Percentiles rank a stretch among this genome's conserved stretches.
These are phyloP conservation scores for Sugiyamaella paludigena DNA, from an alignment of 1,139 yeast species.

Conservation along the genomic window DNA sequence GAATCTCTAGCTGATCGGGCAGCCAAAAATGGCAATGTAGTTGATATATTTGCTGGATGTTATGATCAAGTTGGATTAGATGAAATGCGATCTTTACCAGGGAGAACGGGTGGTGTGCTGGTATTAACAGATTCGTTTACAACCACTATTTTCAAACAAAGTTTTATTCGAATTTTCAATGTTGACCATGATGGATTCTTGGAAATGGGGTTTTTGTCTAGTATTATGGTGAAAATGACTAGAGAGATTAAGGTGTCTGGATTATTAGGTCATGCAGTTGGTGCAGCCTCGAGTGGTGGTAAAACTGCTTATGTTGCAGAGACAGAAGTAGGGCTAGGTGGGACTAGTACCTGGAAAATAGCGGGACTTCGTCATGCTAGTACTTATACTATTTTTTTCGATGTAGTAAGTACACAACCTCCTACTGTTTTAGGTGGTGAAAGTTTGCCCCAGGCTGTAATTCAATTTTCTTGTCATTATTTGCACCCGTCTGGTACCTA, in stretches of 20 bases:
- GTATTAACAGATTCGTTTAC: slow-evolving; percentile 90
- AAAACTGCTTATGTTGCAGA: slow-evolving; percentile 70
- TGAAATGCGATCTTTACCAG: slow-evolving; percentile 84
- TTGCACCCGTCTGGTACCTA: slow-evolving; percentile 53
- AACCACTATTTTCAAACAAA: slow-evolving; percentile 89
- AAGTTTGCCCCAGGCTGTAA: slow-evolving; percentile 38
- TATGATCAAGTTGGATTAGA: slow-evolving; percentile 94
- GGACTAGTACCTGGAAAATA: slow-evolving; percentile 83
- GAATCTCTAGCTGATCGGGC: slow-evolving; percentile 70
- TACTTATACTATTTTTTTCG: slow-evolving; percentile 84
- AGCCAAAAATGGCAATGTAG: slow-evolving; percentile 69
- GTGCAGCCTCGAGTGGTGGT: slow-evolving; percentile 36
- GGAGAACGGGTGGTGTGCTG: slow-evolving; percentile 84
- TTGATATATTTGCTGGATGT: slow-evolving; percentile 93
- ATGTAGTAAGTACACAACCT: slow-evolving; percentile 47
- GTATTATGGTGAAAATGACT: slow-evolving; percentile 78
- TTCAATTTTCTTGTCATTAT: slow-evolving; percentile 71
- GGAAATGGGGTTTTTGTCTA: slow-evolving; percentile 67
- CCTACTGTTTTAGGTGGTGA: slow-evolving; percentile 44
- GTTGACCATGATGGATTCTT: slow-evolving; percentile 80
- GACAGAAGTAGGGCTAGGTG: slow-evolving; percentile 90
- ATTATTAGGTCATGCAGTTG: slow-evolving; percentile 74
- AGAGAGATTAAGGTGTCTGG: slow-evolving; percentile 86
- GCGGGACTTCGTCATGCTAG: slow-evolving; percentile 82
- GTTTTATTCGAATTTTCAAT: slow-evolving; percentile 75